phyloP scores from a whole-genome alignment of 2,329 filamentous ascomycete species.

The Fusarium armeniacum region DNA sequence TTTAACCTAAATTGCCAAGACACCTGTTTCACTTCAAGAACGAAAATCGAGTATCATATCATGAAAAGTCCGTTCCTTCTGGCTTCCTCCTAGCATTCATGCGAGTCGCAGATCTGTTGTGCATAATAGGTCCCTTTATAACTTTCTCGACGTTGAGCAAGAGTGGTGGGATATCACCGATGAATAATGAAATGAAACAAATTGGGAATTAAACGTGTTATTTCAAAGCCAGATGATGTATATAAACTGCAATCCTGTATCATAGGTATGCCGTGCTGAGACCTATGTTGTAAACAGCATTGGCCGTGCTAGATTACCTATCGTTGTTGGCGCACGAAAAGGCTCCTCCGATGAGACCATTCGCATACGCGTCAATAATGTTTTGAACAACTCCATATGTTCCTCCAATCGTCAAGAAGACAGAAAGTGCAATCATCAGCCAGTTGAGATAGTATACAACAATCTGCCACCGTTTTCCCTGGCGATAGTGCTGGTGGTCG shows the following conservation, averaged over 20 bases:
- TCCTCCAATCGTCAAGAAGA: slow-evolving; percentile 23
- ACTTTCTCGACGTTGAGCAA: no score
- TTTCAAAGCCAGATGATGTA: not conserved
- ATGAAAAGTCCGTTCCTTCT: no score
- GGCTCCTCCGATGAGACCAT: slow-evolving; percentile 24
- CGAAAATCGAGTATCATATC: no score
- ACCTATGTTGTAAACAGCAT: not conserved
- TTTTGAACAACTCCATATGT: slow-evolving; percentile 29
- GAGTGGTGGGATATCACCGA: no score
- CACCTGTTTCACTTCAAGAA: no score
- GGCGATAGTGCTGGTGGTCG: slow-evolving; percentile 29
- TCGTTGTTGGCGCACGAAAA: slow-evolving; percentile 30
- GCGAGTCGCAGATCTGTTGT: no score
- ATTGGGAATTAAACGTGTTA: not conserved
- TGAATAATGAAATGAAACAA: no score
- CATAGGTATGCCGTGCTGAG: not conserved
- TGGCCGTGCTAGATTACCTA: slow-evolving; percentile 4
- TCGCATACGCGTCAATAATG: slow-evolving; percentile 27
- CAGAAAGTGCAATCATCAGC: slow-evolving; percentile 22
- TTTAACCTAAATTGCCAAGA: no score
- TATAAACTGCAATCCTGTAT: no score
- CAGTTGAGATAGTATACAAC: slow-evolving; percentile 25
- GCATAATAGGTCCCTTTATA: no score
- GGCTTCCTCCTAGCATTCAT: no score
- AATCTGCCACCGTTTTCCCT: slow-evolving; percentile 19